Percentiles rank a stretch among this genome's conserved stretches.
Conservation (phyloP, 768 basidiomycete species). For the Tubosaeta sp. region DNA sequence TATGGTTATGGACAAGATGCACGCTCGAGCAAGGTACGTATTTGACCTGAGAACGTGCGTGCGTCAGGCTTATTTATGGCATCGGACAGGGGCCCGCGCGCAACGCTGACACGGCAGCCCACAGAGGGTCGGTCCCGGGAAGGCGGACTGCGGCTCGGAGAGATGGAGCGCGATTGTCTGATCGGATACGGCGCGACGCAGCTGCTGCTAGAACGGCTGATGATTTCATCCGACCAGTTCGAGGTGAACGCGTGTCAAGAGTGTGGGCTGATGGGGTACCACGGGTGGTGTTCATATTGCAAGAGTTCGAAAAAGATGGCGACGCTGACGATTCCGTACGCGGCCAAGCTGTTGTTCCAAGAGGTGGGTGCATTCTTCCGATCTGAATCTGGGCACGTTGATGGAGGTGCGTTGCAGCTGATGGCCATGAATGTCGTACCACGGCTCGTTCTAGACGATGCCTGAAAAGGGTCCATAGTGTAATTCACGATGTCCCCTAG, state of each 20-base stretch:
- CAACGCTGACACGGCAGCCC: conserved; percentile 93
- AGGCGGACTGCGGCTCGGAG: conserved; percentile 93
- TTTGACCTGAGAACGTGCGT: conserved; percentile 1
- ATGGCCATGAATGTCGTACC: conserved; percentile 98
- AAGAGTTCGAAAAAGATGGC: conserved; percentile 97
- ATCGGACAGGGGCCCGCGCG: conserved; percentile 80
- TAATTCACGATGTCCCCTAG: not conserved
- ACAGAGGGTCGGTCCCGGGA: conserved; percentile 98
- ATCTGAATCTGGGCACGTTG: conserved; percentile 1
- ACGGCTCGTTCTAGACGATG: conserved; percentile 82
- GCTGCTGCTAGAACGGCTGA: conserved; percentile 90
- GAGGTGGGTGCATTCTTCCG: conserved; percentile 48
- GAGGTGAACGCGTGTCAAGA: conserved; percentile 93
- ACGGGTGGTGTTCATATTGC: conserved; percentile 97
- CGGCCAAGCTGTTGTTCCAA: conserved; percentile 89
- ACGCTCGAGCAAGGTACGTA: conserved; percentile 86
- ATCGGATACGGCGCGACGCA: conserved; percentile 99
- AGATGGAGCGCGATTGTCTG: conserved; percentile 99
- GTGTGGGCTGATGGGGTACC: conserved; percentile 93
- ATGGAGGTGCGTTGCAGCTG: conserved; percentile 43
- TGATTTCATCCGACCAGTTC: conserved; percentile 99
- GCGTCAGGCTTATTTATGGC: conserved; percentile 3
- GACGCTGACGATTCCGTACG: conserved; percentile 93
- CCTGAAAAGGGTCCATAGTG: conserved; percentile 29
- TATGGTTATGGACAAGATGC: conserved; percentile 99